Percentiles rank a stretch among this genome's conserved stretches.
phyloP scores from a whole-genome alignment of 164 flowering plant genomes.

The Annona cherimola region DNA sequence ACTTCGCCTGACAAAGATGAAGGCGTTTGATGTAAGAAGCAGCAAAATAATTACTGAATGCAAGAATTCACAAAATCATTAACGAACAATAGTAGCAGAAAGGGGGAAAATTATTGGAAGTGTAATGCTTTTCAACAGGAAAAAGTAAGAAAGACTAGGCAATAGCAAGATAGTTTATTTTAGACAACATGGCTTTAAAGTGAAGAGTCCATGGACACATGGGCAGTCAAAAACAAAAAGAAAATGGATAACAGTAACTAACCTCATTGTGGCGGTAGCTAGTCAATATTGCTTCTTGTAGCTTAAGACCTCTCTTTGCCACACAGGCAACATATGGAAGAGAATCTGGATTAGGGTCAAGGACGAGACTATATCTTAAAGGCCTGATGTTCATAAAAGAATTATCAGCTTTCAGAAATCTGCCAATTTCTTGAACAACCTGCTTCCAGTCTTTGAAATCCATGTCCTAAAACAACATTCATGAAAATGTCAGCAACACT shows the following conservation, averaged over 20 bases:
- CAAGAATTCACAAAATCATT: neutral
- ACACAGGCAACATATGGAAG: conserved; percentile 34
- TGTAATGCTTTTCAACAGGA: neutral
- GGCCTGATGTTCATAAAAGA: conserved; percentile 83
- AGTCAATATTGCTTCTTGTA: conserved; percentile 71
- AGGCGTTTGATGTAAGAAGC: neutral
- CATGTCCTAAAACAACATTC: conserved; percentile 40
- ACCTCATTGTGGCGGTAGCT: conserved; percentile 93
- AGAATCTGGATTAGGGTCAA: conserved; percentile 63
- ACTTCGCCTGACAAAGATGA: conserved; percentile 57
- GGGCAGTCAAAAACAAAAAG: neutral
- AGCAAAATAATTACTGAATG: too few species aligned
- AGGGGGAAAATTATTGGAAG: neutral
- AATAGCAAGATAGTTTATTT: neutral
- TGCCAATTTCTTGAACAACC: conserved; percentile 72
- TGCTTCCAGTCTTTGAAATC: conserved; percentile 93
- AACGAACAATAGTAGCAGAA: neutral
- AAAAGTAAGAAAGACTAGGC: neutral
- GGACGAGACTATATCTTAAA: conserved; percentile 68
- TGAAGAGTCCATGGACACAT: neutral
- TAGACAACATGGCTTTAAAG: neutral
- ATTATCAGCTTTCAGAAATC: conserved; percentile 79
- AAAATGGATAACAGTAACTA: conserved; percentile 6
- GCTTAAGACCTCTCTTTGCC: conserved; percentile 42
- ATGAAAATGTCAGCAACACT: neutral